phyloP scores from a whole-genome alignment of 371 early-diverging fungal species.

The Syncephalastrum racemosum region DNA sequence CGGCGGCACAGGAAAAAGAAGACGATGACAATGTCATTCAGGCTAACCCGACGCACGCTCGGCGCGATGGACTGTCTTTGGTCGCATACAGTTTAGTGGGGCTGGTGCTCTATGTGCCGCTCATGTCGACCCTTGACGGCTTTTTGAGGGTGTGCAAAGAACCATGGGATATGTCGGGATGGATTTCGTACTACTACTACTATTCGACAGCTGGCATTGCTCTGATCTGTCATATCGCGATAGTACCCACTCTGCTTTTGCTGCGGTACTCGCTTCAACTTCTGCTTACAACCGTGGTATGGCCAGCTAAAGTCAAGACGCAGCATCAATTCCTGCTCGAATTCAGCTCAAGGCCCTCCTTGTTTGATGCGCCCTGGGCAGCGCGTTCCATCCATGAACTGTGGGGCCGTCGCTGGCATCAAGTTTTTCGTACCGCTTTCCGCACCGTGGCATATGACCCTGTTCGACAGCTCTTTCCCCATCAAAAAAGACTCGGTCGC shows the following conservation, averaged over 20 bases:
- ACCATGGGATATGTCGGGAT: constrained; percentile 14
- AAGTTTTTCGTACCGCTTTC: constrained; percentile 33
- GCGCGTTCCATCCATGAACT: constrained; percentile 28
- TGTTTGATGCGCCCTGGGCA: constrained; percentile 32
- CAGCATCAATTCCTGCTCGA: constrained; percentile 6
- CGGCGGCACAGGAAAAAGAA: neutral
- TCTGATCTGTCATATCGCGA: constrained; percentile 21
- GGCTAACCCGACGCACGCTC: constrained; percentile 4
- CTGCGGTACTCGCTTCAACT: constrained; percentile 10
- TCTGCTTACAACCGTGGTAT: neutral
- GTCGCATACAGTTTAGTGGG: constrained; percentile 7
- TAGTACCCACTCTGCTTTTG: constrained; percentile 19
- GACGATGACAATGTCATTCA: constrained; percentile 1
- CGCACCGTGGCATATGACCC: constrained; percentile 26
- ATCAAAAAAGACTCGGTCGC: constrained; percentile 13
- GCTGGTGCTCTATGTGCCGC: constrained; percentile 16
- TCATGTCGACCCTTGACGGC: constrained; percentile 25
- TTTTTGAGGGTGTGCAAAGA: constrained; percentile 25
- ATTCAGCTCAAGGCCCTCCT: constrained; percentile 23
- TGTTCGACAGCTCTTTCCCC: constrained; percentile 15
- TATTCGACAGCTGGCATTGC: constrained; percentile 24
- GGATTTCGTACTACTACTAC: constrained; percentile 15
- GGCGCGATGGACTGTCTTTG: constrained; percentile 16
- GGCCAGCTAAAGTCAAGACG: neutral
- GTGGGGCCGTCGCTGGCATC: constrained; percentile 41